A percentile compares a stretch with the other conserved stretches of the same genome.
These are phyloP conservation scores for Helichrysum umbraculigerum DNA, from an alignment of 129 eudicot genomes.

Conservation along the genomic window DNA sequence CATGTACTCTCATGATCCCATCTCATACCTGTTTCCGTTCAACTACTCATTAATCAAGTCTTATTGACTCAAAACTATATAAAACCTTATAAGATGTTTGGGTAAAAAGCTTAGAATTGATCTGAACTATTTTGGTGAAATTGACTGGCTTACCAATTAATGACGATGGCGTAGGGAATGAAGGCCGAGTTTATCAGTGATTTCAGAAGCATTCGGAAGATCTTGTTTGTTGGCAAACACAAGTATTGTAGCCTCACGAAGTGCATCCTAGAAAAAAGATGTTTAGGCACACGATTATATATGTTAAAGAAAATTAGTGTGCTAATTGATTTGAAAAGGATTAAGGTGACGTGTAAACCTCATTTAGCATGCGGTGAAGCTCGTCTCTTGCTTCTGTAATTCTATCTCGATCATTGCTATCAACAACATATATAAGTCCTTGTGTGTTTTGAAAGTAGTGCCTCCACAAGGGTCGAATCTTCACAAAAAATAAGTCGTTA, in stretches of 20 bases:
- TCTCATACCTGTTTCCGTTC: conserved; percentile 48
- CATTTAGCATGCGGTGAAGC: conserved; percentile 70
- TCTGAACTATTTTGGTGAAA: not conserved
- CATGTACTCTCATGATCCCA: no score
- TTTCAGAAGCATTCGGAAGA: conserved; percentile 77
- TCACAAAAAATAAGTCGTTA: conserved; percentile 14
- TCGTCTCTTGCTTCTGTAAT: conserved; percentile 66
- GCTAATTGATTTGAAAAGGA: not conserved
- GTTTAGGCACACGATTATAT: not conserved
- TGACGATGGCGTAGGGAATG: no score
- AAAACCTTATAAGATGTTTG: not conserved
- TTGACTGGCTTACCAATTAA: conserved; percentile 39
- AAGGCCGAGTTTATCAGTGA: conserved; percentile 62
- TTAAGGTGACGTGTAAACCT: conserved; percentile 32
- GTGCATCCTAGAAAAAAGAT: conserved; percentile 39
- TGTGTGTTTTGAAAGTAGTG: conserved; percentile 75
- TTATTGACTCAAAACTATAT: not conserved
- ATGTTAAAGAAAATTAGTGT: not conserved
- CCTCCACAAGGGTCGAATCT: conserved; percentile 81
- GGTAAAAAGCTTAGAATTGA: not conserved
- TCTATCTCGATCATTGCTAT: conserved; percentile 67
- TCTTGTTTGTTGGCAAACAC: conserved; percentile 74
- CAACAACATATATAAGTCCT: conserved; percentile 62
- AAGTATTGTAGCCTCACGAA: conserved; percentile 53
- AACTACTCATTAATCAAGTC: not conserved